phyloP scores from a whole-genome alignment of 129 eudicot genomes.

The Pseudognaphalium luteoalbum region DNA sequence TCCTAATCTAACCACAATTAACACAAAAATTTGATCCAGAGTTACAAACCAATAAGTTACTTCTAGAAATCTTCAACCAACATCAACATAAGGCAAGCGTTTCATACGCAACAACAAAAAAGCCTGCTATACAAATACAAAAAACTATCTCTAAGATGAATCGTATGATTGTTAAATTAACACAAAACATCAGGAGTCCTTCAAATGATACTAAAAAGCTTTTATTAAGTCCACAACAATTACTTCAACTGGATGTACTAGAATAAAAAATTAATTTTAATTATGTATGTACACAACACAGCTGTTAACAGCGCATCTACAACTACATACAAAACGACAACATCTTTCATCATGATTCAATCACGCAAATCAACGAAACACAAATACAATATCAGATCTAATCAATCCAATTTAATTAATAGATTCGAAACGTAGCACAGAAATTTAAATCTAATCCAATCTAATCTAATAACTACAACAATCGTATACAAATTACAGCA shows the following conservation, averaged over 20 bases:
- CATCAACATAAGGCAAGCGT: neutral
- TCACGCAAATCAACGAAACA: neutral
- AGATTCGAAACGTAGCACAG: neutral
- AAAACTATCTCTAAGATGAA: too few species aligned
- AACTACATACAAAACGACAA: neutral
- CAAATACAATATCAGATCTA: constrained; percentile 7
- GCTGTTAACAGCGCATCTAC: neutral
- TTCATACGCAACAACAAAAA: neutral
- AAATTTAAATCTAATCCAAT: neutral
- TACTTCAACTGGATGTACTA: too few species aligned
- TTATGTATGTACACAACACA: neutral
- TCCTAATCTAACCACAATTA: neutral
- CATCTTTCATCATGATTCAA: neutral
- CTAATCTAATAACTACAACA: neutral
- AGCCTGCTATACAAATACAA: too few species aligned
- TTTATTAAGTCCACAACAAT: too few species aligned
- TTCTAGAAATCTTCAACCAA: neutral
- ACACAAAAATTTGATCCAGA: neutral
- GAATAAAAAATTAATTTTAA: neutral
- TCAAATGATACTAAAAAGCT: too few species aligned
- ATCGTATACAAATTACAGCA: neutral
- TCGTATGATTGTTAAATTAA: too few species aligned
- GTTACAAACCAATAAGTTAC: neutral
- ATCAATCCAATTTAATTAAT: neutral
- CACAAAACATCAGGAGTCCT: too few species aligned